A percentile compares a stretch with the other conserved stretches of the same genome.
Conservation (phyloP, 2,329 filamentous ascomycete genomes). For the Sporothrix curviconia region DNA sequence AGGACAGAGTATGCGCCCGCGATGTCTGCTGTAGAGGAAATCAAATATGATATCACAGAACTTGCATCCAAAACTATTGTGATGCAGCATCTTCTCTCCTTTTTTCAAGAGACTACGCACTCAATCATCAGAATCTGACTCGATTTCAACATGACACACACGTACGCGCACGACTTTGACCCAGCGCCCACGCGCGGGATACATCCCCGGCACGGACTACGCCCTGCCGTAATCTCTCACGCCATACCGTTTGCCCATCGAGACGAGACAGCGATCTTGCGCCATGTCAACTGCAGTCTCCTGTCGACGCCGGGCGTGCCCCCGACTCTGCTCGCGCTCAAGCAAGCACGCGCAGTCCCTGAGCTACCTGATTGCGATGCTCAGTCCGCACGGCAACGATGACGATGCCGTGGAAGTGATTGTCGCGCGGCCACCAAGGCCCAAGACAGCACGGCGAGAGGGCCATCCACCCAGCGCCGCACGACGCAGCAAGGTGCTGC, state of each 20-base stretch:
- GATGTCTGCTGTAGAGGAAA: too few species aligned
- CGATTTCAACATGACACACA: constrained; percentile 18
- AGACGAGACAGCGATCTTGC: constrained; percentile 28
- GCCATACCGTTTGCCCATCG: constrained; percentile 31
- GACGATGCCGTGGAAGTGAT: constrained; percentile 11
- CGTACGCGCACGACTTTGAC: constrained; percentile 18
- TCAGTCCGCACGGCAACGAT: constrained; percentile 31
- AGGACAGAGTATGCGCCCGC: too few species aligned
- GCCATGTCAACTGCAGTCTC: constrained; percentile 52
- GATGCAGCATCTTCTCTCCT: too few species aligned
- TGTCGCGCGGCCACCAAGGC: not conserved
- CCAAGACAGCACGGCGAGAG: not conserved
- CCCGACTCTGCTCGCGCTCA: constrained; percentile 51
- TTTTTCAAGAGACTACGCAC: too few species aligned
- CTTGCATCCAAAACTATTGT: too few species aligned
- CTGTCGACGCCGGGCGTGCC: constrained; percentile 45
- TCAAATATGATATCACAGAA: too few species aligned
- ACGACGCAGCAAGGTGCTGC: not conserved
- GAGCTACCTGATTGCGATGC: constrained; percentile 42
- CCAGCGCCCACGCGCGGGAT: constrained; percentile 16
- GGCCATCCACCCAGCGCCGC: not conserved
- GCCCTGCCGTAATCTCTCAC: constrained; percentile 36
- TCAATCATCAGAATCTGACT: too few species aligned
- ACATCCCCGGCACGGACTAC: constrained; percentile 33
- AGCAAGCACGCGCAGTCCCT: constrained; percentile 56